phyloP scores from a whole-genome alignment of 257 asterid genomes.

The Nemophila menziesii region DNA sequence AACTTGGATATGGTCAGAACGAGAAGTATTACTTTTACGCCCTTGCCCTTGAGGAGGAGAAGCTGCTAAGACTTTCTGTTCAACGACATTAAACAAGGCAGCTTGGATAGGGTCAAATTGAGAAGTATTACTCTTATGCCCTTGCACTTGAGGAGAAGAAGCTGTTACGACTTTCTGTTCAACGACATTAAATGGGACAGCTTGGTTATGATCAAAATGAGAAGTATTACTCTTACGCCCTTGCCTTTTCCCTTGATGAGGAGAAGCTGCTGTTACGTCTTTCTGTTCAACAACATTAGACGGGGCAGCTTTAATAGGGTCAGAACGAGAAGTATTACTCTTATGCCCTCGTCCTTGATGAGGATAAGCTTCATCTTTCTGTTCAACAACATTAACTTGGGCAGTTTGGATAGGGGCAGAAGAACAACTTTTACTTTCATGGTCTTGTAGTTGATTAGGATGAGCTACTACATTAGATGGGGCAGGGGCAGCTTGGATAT shows the following conservation, averaged over 20 bases:
- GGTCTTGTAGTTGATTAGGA: too few species aligned
- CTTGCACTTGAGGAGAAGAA: slow-evolving; percentile 5
- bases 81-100: slow-evolving; percentile 4
- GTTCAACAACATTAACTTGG: too few species aligned
- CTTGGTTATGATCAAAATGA: slow-evolving; percentile 10
- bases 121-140: slow-evolving; percentile 8
- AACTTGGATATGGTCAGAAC: slow-evolving; percentile 10
- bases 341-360: too few species aligned
- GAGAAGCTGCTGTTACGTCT: slow-evolving; percentile 5
- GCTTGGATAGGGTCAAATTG: slow-evolving; percentile 8
- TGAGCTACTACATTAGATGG: too few species aligned
- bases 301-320: slow-evolving; percentile 7
- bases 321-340: slow-evolving; percentile 12
- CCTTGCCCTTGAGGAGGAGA: slow-evolving; percentile 6
- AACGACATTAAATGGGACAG: slow-evolving; percentile 2
- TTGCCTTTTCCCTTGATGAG: slow-evolving; percentile 5
- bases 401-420: too few species aligned
- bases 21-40: slow-evolving; percentile 8
- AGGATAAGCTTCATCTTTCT: too few species aligned
- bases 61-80: slow-evolving; percentile 2
- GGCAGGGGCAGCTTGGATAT: too few species aligned
- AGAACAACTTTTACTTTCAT: too few species aligned
- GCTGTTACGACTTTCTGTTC: slow-evolving; percentile 3
- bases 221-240: slow-evolving; percentile 7
- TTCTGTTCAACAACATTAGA: slow-evolving; percentile 1